These are phyloP conservation scores for Cutaneotrichosporon daszewskae DNA, from an alignment of 1,284 basidiomycete species.

Conservation along the genomic window DNA sequence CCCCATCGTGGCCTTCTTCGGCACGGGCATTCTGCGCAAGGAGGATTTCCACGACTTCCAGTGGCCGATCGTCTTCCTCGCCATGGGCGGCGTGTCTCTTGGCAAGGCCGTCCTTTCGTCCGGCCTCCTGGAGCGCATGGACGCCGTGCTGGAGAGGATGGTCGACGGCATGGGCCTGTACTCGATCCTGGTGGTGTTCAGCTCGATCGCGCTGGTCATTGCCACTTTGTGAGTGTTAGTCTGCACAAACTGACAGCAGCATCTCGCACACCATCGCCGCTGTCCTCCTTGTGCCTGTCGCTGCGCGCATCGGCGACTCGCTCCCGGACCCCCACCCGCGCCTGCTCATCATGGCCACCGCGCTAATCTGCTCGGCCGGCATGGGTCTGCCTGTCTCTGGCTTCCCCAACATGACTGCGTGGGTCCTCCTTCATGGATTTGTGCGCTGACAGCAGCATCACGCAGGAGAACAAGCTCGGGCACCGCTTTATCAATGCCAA, in stretches of 20 bases:
- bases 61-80: constrained; percentile 87
- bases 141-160: constrained; percentile 60
- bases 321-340: constrained; percentile 65
- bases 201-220: constrained; percentile 76
- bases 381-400: constrained; percentile 99
- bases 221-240: constrained; percentile 45
- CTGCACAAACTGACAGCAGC: constrained; percentile 17
- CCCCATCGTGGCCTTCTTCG: constrained; percentile 90
- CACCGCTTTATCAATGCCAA: constrained; percentile 75
- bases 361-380: constrained; percentile 84
- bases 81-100: constrained; percentile 98
- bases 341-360: constrained; percentile 82
- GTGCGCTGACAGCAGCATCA: constrained; percentile 57
- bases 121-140: constrained; percentile 75
- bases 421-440: constrained; percentile 46
- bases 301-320: constrained; percentile 76
- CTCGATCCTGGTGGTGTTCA: constrained; percentile 76
- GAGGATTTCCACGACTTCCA: constrained; percentile 92
- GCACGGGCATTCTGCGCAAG: constrained; percentile 89
- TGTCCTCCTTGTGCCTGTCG: constrained; percentile 92
- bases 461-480: constrained; percentile 92
- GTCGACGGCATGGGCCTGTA: constrained; percentile 71
- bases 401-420: constrained; percentile 96
- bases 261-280: constrained; percentile 97
- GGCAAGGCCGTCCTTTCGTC: constrained; percentile 90